Conservation (phyloP, 345 rosid genomes). For the Mercurialis annua region DNA sequence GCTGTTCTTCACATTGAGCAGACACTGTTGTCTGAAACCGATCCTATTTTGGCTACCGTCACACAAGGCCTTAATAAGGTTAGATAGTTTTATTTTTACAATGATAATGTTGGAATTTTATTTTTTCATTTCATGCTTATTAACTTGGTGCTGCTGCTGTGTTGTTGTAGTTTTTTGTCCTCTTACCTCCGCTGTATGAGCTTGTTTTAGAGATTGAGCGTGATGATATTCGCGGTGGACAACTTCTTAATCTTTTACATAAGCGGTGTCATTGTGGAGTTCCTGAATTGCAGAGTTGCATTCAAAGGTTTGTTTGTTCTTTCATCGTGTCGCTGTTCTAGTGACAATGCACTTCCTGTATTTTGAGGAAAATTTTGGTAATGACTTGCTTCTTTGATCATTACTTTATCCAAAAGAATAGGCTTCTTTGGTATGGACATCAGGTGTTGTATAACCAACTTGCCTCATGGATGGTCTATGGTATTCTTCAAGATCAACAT, state of each 20-base stretch:
- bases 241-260: constrained; percentile 79
- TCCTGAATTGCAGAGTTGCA: constrained; percentile 90
- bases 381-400: background rate
- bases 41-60: constrained; percentile 75
- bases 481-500: constrained; percentile 94
- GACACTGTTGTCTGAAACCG: constrained; percentile 67
- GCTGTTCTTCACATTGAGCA: constrained; percentile 91
- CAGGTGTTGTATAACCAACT: constrained; percentile 95
- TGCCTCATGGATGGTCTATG: constrained; percentile 95
- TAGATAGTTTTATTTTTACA: background rate
- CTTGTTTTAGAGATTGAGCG: constrained; percentile 88
- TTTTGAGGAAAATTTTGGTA: background rate
- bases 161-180: constrained; percentile 62
- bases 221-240: constrained; percentile 85
- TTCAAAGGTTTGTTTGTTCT: constrained; percentile 61
- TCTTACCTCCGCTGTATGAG: constrained; percentile 84
- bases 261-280: constrained; percentile 94
- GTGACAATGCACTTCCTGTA: background rate
- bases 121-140: background rate
- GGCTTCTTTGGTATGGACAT: constrained; percentile 99
- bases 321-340: background rate
- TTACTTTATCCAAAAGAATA: constrained; percentile 26
- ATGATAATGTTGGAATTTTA: background rate
- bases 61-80: constrained; percentile 97
- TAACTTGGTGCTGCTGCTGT: background rate